Base-by-base conservation (phyloP, 805 yeast species). In the Ogataea ramenticola region DNA sequence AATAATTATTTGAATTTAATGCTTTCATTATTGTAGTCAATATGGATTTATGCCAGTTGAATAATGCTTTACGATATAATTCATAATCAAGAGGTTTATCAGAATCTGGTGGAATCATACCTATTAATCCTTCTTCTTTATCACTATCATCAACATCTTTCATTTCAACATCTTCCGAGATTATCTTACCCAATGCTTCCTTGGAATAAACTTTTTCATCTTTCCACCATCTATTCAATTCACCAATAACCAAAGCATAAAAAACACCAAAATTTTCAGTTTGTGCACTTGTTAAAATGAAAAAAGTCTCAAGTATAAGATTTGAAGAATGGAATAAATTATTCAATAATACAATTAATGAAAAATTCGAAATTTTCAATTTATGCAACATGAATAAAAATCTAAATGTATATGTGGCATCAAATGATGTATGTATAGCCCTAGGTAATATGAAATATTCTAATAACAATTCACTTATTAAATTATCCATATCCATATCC, bases 251-350 rank as follows among this genome's bases (percentile, higher is more conserved):
- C 21, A 77, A 80, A 22, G 77, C 68, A 51, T 78, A 75, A 51
- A 90, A 89, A 12, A 86, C 61, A 3, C 96, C 96, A 33, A 89
- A 60, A 56, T 86, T 85, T 52, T 89, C 95, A 1, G 95, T 80
- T 56, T 90, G 96, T 4, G 71, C 62, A 0, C 86, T 73, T 0
- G 96, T 85, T 43, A 80, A 75, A 1, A 91, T 77, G 52, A 76
- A 82, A 12, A 89, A 56, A 2, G 86, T 72, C 3, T 82, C 74
- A 40, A 71, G 71, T 40, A 86, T 57, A 22, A 54, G 46, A 4
- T 46, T 43, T 14, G 79, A 60, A 11, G 68, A 66, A 3, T 66
- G 65, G 45, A 87, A 72, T 21, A 88, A 62, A 17, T 58, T 59
- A 32, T 77, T 70, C 21, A 74, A 46, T 3, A 80, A 46, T 3